Evolutionary conservation across 2,329 filamentous ascomycete species (phyloP).

Genomic region (Sclerotinia subarctica): DNA sequence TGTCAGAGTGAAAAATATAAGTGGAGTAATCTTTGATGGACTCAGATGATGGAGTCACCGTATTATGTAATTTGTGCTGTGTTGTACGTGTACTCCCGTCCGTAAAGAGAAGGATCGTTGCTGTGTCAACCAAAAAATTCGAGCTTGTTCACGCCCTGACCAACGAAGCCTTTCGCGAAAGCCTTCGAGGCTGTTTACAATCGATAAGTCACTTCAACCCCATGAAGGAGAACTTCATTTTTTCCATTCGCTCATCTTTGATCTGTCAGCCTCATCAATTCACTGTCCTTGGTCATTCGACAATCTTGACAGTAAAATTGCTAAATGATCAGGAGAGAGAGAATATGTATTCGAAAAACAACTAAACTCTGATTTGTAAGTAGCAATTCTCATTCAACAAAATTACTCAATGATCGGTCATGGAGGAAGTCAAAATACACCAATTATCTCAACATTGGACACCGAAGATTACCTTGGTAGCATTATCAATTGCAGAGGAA

Average conservation of each 20-base stretch:
- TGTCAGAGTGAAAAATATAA: too few species aligned
- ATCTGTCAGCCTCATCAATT: conserved; percentile 13
- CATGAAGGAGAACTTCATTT: not conserved
- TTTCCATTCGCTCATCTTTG: not conserved
- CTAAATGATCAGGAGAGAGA: not conserved
- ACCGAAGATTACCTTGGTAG: not conserved
- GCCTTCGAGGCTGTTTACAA: conserved; percentile 18
- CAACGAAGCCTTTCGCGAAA: not conserved
- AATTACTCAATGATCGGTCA: not conserved
- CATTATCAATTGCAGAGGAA: not conserved
- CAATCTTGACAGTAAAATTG: not conserved
- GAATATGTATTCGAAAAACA: conserved; percentile 2
- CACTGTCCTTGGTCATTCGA: not conserved
- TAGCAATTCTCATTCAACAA: conserved; percentile 8
- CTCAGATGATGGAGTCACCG: too few species aligned
- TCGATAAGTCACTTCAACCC: not conserved
- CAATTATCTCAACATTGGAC: conserved; percentile 8
- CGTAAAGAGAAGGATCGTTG: not conserved
- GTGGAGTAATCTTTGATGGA: too few species aligned
- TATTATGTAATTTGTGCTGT: too few species aligned
- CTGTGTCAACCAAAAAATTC: conserved; percentile 12
- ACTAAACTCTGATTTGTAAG: conserved; percentile 11
- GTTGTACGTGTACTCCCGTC: not conserved
- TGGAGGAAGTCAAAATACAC: conserved; percentile 14
- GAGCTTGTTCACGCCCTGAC: conserved; percentile 11